These are phyloP conservation scores for Penicillium sp. DNA, from an alignment of 2,329 filamentous ascomycete genomes.

Conservation along the genomic window DNA sequence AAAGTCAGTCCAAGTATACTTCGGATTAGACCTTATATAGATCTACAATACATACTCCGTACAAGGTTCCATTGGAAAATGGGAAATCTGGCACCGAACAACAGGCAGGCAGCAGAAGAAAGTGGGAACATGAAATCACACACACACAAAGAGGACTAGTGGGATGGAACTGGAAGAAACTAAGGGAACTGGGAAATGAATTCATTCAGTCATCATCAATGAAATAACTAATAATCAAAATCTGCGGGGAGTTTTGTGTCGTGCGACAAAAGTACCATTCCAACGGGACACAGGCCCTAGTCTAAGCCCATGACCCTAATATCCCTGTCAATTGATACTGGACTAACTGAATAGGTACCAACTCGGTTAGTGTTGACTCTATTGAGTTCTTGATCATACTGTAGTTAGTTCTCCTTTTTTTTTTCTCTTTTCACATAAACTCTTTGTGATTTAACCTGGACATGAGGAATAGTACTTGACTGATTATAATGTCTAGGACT, in stretches of 20 bases:
- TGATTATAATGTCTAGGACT: too few relatives aligned
- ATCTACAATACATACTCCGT: neutral
- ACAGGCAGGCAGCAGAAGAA: neutral
- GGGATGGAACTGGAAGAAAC: neutral
- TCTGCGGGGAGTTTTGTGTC: constrained; percentile 5
- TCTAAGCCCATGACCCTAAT: neutral
- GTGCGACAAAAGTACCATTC: constrained; percentile 28
- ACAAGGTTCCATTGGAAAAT: too few relatives aligned
- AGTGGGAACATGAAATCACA: neutral
- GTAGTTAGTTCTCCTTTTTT: neutral
- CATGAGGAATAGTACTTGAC: too few relatives aligned
- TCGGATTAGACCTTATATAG: neutral
- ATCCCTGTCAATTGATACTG: neutral
- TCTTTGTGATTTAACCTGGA: too few relatives aligned
- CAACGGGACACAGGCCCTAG: constrained; percentile 4
- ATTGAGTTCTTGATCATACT: neutral
- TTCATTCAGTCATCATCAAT: neutral
- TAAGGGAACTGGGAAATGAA: neutral
- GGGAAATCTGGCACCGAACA: too few relatives aligned
- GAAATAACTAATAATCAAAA: neutral
- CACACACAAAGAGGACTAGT: neutral
- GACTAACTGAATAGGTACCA: neutral
- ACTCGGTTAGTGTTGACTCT: neutral
- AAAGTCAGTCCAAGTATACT: neutral
- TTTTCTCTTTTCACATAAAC: too few relatives aligned